Conservation (phyloP, 768 basidiomycete species). For the Lentinus brumalis region DNA sequence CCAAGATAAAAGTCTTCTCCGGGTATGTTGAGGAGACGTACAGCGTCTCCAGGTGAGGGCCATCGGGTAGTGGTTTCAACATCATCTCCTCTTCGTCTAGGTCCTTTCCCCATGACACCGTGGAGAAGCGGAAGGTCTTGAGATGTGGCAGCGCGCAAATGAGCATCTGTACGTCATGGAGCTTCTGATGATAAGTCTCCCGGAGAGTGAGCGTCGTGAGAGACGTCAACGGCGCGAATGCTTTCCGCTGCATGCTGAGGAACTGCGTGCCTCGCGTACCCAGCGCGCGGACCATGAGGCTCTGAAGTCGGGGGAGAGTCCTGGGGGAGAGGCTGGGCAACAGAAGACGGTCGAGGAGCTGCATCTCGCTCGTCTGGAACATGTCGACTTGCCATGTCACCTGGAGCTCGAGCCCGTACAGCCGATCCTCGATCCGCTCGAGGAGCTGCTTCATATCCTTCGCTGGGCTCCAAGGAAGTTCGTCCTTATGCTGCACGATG, state of each 20-base stretch:
- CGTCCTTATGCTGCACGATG: not conserved
- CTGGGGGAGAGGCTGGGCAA: conserved; percentile 6
- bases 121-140: conserved; percentile 6
- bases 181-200: conserved; percentile 3
- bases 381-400: conserved; percentile 13
- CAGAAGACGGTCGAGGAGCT: conserved; percentile 1
- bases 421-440: not conserved
- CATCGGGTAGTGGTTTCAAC: not conserved
- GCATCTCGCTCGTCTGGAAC: not conserved
- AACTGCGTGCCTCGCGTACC: conserved; percentile 2
- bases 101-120: conserved; percentile 7
- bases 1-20: conserved; percentile 1
- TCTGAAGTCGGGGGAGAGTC: conserved; percentile 5
- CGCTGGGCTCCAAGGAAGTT: not conserved
- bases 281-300: conserved; percentile 9
- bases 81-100: not conserved
- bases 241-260: not conserved
- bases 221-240: not conserved
- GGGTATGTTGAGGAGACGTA: conserved; percentile 9
- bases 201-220: conserved; percentile 9
- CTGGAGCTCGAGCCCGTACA: conserved; percentile 8
- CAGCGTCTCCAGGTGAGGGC: conserved; percentile 6
- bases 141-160: conserved; percentile 8
- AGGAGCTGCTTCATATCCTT: not conserved
- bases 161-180: conserved; percentile 10